Percentiles rank a stretch among this genome's conserved stretches.
These are phyloP conservation scores for Aspergillus steynii DNA, from an alignment of 495 filamentous ascomycete species.

Conservation along the genomic window DNA sequence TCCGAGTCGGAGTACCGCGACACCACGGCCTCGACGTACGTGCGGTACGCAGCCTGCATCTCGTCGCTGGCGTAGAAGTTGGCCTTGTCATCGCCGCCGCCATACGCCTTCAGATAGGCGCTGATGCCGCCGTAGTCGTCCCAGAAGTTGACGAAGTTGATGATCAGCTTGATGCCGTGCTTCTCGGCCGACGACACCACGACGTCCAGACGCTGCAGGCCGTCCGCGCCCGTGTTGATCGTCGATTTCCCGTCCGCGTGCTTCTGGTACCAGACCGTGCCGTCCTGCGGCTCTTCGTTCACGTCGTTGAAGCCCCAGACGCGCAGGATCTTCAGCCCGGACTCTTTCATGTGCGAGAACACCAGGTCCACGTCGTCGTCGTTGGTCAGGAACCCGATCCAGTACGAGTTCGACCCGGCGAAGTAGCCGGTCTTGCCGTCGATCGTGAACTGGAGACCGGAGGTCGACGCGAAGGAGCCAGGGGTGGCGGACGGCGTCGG, in stretches of 20 bases:
- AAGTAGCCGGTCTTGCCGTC: conserved; percentile 63
- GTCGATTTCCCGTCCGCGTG: conserved; percentile 52
- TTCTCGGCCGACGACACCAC: conserved; percentile 61
- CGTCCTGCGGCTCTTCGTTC: conserved; percentile 44
- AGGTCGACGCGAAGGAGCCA: conserved; percentile 44
- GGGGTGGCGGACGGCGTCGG: conserved; percentile 1
- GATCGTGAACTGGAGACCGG: conserved; percentile 59
- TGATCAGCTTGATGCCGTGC: conserved; percentile 59
- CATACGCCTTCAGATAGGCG: conserved; percentile 63
- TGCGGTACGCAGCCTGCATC: conserved; percentile 60
- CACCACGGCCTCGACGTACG: conserved; percentile 64
- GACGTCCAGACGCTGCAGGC: conserved; percentile 67
- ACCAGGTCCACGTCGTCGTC: conserved; percentile 62
- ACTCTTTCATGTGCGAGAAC: conserved; percentile 47
- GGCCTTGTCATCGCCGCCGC: conserved; percentile 47
- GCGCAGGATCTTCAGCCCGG: conserved; percentile 67
- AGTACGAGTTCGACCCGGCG: conserved; percentile 74
- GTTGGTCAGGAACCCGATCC: conserved; percentile 67
- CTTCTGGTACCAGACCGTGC: conserved; percentile 61
- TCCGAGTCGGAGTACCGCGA: conserved; percentile 54
- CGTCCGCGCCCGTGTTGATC: conserved; percentile 68
- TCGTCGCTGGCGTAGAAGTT: conserved; percentile 58
- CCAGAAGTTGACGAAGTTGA: conserved; percentile 58
- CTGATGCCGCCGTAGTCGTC: conserved; percentile 67
- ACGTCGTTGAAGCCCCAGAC: conserved; percentile 75